Evolutionary conservation across 768 basidiomycete genomes (phyloP), one percentile per base, ranked within the genome.

Genomic region (Cystobasidium tubakii): DNA sequence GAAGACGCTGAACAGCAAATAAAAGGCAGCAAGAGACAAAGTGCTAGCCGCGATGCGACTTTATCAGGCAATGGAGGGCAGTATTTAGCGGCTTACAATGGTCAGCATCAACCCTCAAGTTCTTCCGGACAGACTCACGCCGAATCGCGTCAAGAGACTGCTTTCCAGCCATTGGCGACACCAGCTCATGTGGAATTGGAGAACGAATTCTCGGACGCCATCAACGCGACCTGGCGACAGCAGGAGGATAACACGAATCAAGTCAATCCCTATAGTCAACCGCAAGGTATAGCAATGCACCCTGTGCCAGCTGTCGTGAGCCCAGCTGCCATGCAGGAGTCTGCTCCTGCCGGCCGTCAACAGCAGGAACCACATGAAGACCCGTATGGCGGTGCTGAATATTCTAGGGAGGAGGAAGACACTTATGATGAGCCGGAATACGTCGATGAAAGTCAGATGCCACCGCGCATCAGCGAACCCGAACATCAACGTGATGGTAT

Each of bases 181-280:
- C 63, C 63, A 3, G n/a, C 69, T 6, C 69, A 36, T 33, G 31
- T 39, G 4, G 53, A 23, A 4, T 17, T 71, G 17, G 69, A 71
- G 53, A 57, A 55, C 54, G 69, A 71, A 23, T 71, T 71, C 54
- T 36, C 69, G 6, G 54, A 71, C 10, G 50, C 54, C 9, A 44
- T 71, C 2, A 71, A 71, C 54, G 69, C 69, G 23, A 29, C 25
- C 6, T 71, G 69, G 69, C 50, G 55, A 23, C 25, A 71, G 34
- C 63, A 39, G 21, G 36, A 44, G 63, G 39, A n/a, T 65, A 25
- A 15, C 21, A 17, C n/a, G 46, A 4, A 67, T 67, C 42, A 65
- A 42, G 6, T 3, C 25, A 27, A 62, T 29, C 29, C 29, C 6
- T 31, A 39, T 23, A n/a, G 15, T 21, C 57, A 62, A 15, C 15